phyloP scores from a whole-genome alignment of 2,329 filamentous ascomycete genomes.

The Ceratocystis papillata region DNA sequence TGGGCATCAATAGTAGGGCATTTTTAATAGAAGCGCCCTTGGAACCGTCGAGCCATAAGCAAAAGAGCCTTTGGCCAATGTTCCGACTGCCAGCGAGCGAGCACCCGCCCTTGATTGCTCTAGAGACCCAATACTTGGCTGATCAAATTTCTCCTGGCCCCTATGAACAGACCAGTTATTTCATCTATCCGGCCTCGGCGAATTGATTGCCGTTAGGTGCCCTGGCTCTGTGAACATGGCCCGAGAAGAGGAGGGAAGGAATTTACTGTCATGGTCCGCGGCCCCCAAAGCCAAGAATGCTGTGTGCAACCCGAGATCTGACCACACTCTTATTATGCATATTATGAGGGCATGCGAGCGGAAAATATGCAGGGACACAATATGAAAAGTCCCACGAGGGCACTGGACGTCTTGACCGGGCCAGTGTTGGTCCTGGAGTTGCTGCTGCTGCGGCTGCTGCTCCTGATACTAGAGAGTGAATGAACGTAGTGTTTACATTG shows the following conservation, averaged over 20 bases:
- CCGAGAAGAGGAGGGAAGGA: neutral
- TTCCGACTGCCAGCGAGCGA: too few relatives aligned
- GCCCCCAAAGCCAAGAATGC: neutral
- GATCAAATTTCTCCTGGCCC: neutral
- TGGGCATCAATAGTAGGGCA: neutral
- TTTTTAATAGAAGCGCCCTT: neutral
- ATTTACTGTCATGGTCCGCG: neutral
- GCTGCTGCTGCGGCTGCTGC: too few relatives aligned
- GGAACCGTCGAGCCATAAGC: neutral
- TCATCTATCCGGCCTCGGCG: neutral
- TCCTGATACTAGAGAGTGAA: too few relatives aligned
- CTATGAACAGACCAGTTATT: neutral
- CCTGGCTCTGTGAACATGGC: neutral
- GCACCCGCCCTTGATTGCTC: too few relatives aligned
- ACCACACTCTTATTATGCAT: neutral
- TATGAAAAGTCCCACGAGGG: neutral
- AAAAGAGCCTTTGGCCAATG: neutral
- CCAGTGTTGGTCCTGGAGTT: too few relatives aligned
- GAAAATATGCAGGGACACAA: conserved; percentile 1
- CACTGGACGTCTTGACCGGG: too few relatives aligned
- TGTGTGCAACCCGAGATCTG: conserved; percentile 6
- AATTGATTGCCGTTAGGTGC: neutral
- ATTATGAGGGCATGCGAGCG: neutral
- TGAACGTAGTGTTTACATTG: too few relatives aligned
- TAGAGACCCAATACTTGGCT: neutral